Conservation (phyloP, 495 filamentous ascomycete genomes). For the Penicillium ucsense region DNA sequence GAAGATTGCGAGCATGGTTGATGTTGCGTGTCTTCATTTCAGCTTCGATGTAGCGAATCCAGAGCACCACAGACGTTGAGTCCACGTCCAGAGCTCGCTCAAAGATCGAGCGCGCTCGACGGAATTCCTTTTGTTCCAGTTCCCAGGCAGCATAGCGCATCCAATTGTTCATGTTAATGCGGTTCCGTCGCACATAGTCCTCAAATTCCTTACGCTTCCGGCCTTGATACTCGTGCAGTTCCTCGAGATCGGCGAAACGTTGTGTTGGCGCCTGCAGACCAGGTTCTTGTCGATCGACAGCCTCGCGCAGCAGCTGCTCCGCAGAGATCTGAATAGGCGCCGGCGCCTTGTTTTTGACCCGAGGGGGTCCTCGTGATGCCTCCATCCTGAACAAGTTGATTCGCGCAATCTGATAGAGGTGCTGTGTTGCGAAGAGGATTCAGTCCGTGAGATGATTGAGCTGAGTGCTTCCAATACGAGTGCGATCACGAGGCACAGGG, state of each 20-base stretch:
- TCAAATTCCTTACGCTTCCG: constrained; percentile 95
- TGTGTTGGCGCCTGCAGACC: constrained; percentile 84
- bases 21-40: constrained; percentile 97
- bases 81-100: constrained; percentile 92
- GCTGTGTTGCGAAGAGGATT: too few relatives aligned
- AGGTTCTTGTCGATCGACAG: constrained; percentile 92
- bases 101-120: constrained; percentile 91
- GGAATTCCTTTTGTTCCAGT: constrained; percentile 95
- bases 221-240: constrained; percentile 95
- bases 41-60: constrained; percentile 86
- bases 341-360: constrained; percentile 98
- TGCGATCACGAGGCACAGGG: too few relatives aligned
- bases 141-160: constrained; percentile 97
- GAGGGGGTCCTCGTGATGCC: constrained; percentile 80
- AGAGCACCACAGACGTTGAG: constrained; percentile 70
- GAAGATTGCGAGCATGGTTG: constrained; percentile 89
- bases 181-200: constrained; percentile 91
- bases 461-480: neutral
- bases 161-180: constrained; percentile 98
- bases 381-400: constrained; percentile 54
- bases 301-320: constrained; percentile 95
- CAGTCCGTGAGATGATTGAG: too few relatives aligned
- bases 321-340: constrained; percentile 84
- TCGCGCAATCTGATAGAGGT: neutral
- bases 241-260: constrained; percentile 91